Conservation (phyloP, 139 green algal species). For the Yamagishiella unicocca region DNA sequence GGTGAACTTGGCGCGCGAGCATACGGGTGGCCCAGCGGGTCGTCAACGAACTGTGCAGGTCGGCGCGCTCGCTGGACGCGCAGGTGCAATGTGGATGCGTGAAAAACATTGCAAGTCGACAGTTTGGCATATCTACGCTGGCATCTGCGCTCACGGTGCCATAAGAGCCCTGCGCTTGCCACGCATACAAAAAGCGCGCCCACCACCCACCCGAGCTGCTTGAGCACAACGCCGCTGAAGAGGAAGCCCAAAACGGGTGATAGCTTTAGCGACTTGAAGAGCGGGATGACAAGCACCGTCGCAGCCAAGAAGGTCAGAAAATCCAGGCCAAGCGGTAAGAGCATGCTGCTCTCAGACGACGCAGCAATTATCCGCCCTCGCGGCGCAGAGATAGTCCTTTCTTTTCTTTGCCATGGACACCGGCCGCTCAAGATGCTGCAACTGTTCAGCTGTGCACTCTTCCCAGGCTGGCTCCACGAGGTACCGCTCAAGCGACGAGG, state of each 20-base stretch:
- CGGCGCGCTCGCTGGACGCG: too few relatives aligned
- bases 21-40: slow-evolving; percentile 6
- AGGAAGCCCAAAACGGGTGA: slow-evolving; percentile 95
- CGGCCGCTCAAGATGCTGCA: slow-evolving; percentile 4
- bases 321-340: slow-evolving; percentile 64
- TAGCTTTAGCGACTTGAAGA: slow-evolving; percentile 90
- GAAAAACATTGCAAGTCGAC: too few relatives aligned
- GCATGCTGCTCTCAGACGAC: slow-evolving; percentile 26
- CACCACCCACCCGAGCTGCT: slow-evolving; percentile 83
- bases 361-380: slow-evolving; percentile 2
- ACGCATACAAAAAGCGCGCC: slow-evolving; percentile 18
- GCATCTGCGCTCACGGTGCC: too few relatives aligned
- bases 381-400: not conserved
- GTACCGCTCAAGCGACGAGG: not conserved
- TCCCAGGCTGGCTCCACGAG: not conserved
- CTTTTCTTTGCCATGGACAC: not conserved
- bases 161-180: not conserved
- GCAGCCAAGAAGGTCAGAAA: slow-evolving; percentile 91
- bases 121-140: too few relatives aligned
- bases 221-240: slow-evolving; percentile 87
- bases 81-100: too few relatives aligned
- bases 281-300: slow-evolving; percentile 92
- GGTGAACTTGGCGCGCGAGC: too few relatives aligned
- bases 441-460: not conserved
- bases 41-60: too few relatives aligned